phyloP scores from a whole-genome alignment of 306 rosid species.

The Trifolium repens region DNA sequence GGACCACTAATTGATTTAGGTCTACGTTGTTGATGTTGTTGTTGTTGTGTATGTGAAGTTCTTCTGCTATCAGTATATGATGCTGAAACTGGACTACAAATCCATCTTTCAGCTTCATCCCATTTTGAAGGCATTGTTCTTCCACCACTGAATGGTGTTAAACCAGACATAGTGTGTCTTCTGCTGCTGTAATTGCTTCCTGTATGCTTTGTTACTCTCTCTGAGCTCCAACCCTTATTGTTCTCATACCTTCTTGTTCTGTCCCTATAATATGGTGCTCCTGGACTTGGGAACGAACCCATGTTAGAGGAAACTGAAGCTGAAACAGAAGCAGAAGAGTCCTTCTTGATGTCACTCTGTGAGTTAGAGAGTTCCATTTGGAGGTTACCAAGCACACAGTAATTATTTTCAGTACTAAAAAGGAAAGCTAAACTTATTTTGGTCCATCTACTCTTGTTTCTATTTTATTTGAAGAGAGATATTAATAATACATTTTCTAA shows the following conservation, averaged over 20 bases:
- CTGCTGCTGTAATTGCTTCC: constrained; percentile 45
- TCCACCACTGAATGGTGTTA: constrained; percentile 66
- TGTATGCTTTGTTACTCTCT: constrained; percentile 56
- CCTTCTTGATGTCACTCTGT: constrained; percentile 54
- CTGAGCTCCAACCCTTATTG: constrained; percentile 87
- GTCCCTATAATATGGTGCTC: constrained; percentile 57
- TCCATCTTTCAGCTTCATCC: constrained; percentile 98
- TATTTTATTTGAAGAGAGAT: background rate
- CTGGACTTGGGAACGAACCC: constrained; percentile 55
- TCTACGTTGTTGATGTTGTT: constrained; percentile 51
- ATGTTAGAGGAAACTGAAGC: constrained; percentile 33
- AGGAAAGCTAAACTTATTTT: constrained; percentile 21
- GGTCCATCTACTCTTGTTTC: background rate
- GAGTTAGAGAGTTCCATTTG: constrained; percentile 25
- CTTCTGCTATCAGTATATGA: constrained; percentile 43
- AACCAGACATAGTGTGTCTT: constrained; percentile 52
- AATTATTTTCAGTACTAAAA: background rate
- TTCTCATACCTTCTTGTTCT: constrained; percentile 25
- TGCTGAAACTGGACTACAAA: constrained; percentile 72
- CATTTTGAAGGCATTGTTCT: constrained; percentile 85
- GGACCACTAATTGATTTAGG: constrained; percentile 91
- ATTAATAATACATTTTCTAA: background rate
- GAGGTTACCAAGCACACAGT: background rate
- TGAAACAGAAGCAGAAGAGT: constrained; percentile 31
- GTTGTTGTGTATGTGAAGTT: constrained; percentile 49